These are phyloP conservation scores for Sisymbrium altissimum DNA, from an alignment of 345 rosid species.

Conservation along the genomic window DNA sequence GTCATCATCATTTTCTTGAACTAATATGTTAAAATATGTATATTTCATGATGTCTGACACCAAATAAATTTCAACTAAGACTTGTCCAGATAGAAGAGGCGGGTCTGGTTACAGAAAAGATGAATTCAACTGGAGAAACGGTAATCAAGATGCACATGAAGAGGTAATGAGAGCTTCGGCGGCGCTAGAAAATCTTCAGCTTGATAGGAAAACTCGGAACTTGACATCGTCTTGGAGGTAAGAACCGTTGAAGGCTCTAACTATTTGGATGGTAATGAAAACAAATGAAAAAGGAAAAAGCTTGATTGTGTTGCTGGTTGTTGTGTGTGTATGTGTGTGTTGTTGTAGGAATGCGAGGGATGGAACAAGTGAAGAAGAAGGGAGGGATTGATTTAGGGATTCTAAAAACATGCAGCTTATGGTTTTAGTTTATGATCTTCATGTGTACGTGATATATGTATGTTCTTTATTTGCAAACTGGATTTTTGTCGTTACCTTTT, in stretches of 20 bases:
- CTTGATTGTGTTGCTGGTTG: neutral
- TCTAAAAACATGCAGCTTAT: neutral
- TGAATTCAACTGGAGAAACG: slow-evolving; percentile 81
- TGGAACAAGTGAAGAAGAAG: slow-evolving; percentile 57
- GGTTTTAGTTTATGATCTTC: neutral
- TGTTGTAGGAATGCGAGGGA: slow-evolving; percentile 78
- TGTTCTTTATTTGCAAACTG: neutral
- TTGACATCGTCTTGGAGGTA: slow-evolving; percentile 91
- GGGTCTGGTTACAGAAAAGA: slow-evolving; percentile 80
- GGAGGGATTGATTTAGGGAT: slow-evolving; percentile 35
- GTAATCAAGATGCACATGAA: slow-evolving; percentile 58
- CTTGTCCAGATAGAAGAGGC: slow-evolving; percentile 67
- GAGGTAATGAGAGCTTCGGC: slow-evolving; percentile 76
- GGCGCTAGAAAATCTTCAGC: slow-evolving; percentile 86
- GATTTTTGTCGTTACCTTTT: neutral
- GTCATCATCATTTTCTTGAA: slow-evolving; percentile 23
- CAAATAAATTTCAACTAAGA: slow-evolving; percentile 11
- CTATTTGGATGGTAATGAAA: neutral
- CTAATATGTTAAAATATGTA: neutral
- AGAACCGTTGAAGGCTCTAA: neutral
- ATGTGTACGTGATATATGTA: slow-evolving; percentile 15
- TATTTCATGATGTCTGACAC: slow-evolving; percentile 12
- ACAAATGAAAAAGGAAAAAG: neutral
- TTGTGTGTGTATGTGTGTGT: slow-evolving; percentile 4
- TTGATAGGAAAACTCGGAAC: slow-evolving; percentile 88